Base-by-base conservation (phyloP, 1,139 yeast species). In the Suzukiozyma palmioleophila region DNA sequence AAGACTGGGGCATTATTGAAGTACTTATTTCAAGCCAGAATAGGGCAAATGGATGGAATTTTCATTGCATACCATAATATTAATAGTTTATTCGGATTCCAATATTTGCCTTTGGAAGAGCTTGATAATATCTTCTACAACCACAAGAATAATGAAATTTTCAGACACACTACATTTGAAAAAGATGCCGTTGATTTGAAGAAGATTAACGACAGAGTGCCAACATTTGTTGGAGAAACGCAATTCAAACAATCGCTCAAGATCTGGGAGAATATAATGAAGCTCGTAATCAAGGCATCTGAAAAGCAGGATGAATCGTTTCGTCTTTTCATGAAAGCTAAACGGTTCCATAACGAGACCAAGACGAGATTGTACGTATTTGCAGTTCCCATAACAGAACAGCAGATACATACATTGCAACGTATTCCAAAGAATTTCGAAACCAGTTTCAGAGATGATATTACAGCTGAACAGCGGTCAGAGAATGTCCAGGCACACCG, bases 11-110 rank as follows among this genome's bases (percentile, higher is more conserved):
- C 94, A 0, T 62, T 92, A 62, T 65, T 92, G 50, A 92, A 92
- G 59, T 92, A 90, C 55, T 75, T 87, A 10, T 70, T 90, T 47
- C 98, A 92, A 58, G 97, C 97, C 0, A 72, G 97, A 45, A 85
- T 92, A 36, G 98, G 98, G 1, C 81, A 85, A 51, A 92, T 92
- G 98, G 97, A 90, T 59, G 98, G 98, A 6, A 88, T 92, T 4
- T 89, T 86, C 50, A 71, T 92, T 18, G 96, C 96, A 0, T 92
- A 84, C 57, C 98, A 92, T 61, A 92, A 89, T 56, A 74, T 89
- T 40, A 73, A 78, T 32, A 69, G 81, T 34, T 77, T 90, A 54
- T 86, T 92, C 60, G 98, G 97, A 3, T 92, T 89, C 61, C 92
- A 89, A 58, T 92, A 92, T 59, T 60, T 92, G 22, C 92, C 96